Conservation (phyloP, 768 basidiomycete genomes). For the Boletus insuetus region DNA sequence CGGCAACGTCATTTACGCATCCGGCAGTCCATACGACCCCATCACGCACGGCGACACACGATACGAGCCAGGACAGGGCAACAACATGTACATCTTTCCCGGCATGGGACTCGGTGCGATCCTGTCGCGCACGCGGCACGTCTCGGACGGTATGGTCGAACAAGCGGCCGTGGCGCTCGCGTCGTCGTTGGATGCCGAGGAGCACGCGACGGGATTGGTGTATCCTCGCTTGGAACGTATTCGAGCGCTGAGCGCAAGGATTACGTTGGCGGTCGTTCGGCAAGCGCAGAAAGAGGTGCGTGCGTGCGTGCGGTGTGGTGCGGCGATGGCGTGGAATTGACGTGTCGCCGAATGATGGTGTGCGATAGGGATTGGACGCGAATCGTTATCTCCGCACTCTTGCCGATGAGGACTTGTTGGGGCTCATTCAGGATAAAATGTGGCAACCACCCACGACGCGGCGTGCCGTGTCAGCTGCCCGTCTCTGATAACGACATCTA, state of each 20-base stretch:
- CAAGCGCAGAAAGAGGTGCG: conserved; percentile 63
- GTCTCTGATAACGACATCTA: conserved; percentile 9
- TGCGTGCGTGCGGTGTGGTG: conserved; percentile 16
- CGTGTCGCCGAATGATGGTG: not conserved
- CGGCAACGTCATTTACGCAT: conserved; percentile 67
- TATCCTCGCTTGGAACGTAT: conserved; percentile 70
- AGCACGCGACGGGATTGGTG: conserved; percentile 51
- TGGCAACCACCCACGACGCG: conserved; percentile 42
- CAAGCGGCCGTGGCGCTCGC: conserved; percentile 61
- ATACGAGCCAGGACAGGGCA: conserved; percentile 71
- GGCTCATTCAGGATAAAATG: conserved; percentile 53
- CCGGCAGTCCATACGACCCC: conserved; percentile 65
- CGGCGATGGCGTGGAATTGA: not conserved
- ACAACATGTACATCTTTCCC: conserved; percentile 76
- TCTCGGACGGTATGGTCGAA: conserved; percentile 72
- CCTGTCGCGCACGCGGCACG: conserved; percentile 51
- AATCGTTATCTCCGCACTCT: conserved; percentile 47
- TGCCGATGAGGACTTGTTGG: conserved; percentile 45
- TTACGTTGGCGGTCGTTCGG: conserved; percentile 62
- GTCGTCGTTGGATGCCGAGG: conserved; percentile 53
- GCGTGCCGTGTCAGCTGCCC: not conserved
- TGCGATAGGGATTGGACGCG: conserved; percentile 36
- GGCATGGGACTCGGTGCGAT: conserved; percentile 63
- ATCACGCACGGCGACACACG: conserved; percentile 45
- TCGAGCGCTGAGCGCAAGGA: conserved; percentile 59